A percentile compares a stretch with the other conserved stretches of the same genome.
These are phyloP conservation scores for Dryadomyces quercus-mongolicae DNA, from an alignment of 2,329 filamentous ascomycete genomes.

Conservation along the genomic window DNA sequence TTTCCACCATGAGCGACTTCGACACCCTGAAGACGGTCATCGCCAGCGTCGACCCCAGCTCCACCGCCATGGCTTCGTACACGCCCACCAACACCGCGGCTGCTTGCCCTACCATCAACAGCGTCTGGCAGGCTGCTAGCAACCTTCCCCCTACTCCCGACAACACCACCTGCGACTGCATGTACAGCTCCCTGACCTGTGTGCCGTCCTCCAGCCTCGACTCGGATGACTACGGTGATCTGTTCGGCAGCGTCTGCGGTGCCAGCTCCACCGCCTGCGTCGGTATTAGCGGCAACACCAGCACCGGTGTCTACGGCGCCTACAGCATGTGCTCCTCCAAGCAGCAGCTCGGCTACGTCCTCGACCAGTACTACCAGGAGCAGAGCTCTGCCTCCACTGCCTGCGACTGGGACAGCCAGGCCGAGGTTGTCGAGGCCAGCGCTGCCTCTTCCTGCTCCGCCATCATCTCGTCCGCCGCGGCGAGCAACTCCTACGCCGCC, in stretches of 20 bases:
- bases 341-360: conserved; percentile 61
- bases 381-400: conserved; percentile 42
- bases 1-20: conserved; percentile 63
- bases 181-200: conserved; percentile 64
- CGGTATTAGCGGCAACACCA: conserved; percentile 57
- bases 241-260: conserved; percentile 69
- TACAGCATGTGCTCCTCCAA: conserved; percentile 64
- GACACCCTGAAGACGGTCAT: conserved; percentile 59
- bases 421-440: conserved; percentile 37
- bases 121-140: conserved; percentile 57
- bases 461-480: conserved; percentile 51
- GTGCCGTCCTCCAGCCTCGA: conserved; percentile 46
- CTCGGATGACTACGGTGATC: conserved; percentile 45
- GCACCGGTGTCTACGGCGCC: conserved; percentile 58
- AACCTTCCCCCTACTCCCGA: conserved; percentile 76
- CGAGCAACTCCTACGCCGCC: conserved; percentile 34
- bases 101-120: conserved; percentile 55
- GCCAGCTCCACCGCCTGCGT: conserved; percentile 41
- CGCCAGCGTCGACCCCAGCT: conserved; percentile 51
- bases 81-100: conserved; percentile 57
- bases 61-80: conserved; percentile 57
- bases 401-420: conserved; percentile 62
- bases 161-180: conserved; percentile 69
- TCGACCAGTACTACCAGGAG: conserved; percentile 59
- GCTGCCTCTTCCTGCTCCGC: conserved; percentile 40